Base-by-base conservation (phyloP, 805 yeast genomes). In the Teunomyces tritomae region DNA sequence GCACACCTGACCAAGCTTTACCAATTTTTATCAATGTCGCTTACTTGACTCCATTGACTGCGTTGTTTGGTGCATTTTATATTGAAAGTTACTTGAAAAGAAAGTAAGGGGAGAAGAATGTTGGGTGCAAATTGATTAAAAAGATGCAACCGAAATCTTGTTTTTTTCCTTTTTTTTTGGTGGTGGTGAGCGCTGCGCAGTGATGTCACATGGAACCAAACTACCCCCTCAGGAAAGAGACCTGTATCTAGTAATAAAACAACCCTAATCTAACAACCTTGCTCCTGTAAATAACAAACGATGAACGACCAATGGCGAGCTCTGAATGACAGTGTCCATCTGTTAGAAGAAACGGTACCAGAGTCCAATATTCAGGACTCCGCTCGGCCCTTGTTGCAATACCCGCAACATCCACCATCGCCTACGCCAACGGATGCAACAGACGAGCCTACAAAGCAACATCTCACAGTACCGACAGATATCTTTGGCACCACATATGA, bases 41-140 rank as follows among this genome's bases (percentile, higher is more conserved):
- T 16, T 85, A 84, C 60, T 77, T 85, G 63, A 67, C 87, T 8
- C 90, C 90, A 1, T 73, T 84, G 67, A 84, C 89, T 11, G 72
- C 78, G 43, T 71, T 84, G 52, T 84, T 84, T 63, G 85, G 77
- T 35, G 80, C 83, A 11, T 84, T 84, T 58, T 84, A 81, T 68
- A 68, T 84, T 43, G 85, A 83, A 46, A 78, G 83, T 48, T 82
- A 82, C 60, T 59, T 72, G 41, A 72, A 67, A 54, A 49, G 59
- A 34, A 46, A 48, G 28, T 43, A 45, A 17, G 1, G 1, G 33
- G 9, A 20, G 24, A 20, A 4, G 24, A 20, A 20, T 20, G 24
- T 20, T 20, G 24, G 24, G 24, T 20, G 24, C 24, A 20, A 20
- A 20, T 20, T 20, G 24, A 20, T 20, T 4, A 20, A 20, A 20